Evolutionary conservation across 2,329 filamentous ascomycete species (phyloP).

Genomic region (Cephalotrichum gorgonifer): DNA sequence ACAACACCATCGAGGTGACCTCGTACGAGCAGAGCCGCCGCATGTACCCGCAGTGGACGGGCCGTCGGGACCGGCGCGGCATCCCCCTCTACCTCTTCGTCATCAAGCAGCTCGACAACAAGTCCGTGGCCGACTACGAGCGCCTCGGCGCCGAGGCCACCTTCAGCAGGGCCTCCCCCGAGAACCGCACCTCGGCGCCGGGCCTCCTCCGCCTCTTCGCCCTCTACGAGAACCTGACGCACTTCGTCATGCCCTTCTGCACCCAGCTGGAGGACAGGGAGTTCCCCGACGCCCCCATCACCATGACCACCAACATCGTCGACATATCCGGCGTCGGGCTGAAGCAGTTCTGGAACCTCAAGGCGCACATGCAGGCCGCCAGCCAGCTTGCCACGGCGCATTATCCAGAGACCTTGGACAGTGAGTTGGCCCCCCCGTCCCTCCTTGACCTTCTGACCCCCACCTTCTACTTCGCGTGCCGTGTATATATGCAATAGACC

Average conservation of each 20-base stretch:
- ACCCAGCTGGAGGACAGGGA: conserved; percentile 64
- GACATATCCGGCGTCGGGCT: conserved; percentile 81
- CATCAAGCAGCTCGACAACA: conserved; percentile 71
- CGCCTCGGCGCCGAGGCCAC: conserved; percentile 47
- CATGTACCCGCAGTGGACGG: conserved; percentile 92
- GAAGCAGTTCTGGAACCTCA: conserved; percentile 93
- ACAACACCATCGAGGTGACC: conserved; percentile 75
- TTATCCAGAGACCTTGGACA: conserved; percentile 87
- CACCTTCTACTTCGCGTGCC: not conserved
- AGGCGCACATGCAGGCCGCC: conserved; percentile 87
- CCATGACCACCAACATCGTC: conserved; percentile 88
- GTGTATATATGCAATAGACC: not conserved
- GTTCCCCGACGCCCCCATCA: conserved; percentile 72
- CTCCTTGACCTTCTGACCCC: not conserved
- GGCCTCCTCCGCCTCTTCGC: conserved; percentile 82
- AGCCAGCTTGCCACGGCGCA: conserved; percentile 82
- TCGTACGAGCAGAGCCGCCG: conserved; percentile 72
- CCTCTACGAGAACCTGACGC: conserved; percentile 83
- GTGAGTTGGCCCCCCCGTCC: conserved; percentile 46
- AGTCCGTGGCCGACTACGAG: conserved; percentile 72
- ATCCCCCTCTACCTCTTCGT: conserved; percentile 90
- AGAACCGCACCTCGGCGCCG: conserved; percentile 53
- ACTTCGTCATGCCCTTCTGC: conserved; percentile 78
- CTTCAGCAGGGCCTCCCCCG: conserved; percentile 50
- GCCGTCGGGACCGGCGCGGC: conserved; percentile 74